phyloP scores from a whole-genome alignment of 345 rosid species.

The Raphanus sativus region DNA sequence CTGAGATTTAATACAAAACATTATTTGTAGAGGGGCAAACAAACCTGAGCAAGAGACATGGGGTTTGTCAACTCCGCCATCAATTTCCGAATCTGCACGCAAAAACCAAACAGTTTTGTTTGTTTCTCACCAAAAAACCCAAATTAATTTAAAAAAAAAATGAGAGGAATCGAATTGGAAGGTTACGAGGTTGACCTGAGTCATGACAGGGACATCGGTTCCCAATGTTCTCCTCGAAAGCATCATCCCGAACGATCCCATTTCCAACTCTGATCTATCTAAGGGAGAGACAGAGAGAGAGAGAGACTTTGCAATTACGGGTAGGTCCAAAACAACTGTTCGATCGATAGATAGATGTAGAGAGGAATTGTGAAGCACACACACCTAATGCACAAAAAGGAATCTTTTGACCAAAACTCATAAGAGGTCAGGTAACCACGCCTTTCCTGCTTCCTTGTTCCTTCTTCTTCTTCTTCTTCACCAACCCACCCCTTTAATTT shows the following conservation, averaged over 20 bases:
- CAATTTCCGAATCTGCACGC: conserved; percentile 77
- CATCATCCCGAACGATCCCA: conserved; percentile 74
- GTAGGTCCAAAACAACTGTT: neutral
- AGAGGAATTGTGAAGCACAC: neutral
- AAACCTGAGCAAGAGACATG: conserved; percentile 91
- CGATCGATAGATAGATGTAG: neutral
- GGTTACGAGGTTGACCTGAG: conserved; percentile 51
- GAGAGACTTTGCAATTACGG: too few species aligned
- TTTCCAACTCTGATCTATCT: conserved; percentile 15
- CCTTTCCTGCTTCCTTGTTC: neutral
- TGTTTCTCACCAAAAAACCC: conserved; percentile 5
- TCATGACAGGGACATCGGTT: conserved; percentile 87
- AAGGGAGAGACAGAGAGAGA: too few species aligned
- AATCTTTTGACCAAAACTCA: too few species aligned
- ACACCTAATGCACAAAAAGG: neutral
- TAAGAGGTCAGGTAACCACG: neutral
- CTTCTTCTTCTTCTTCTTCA: neutral
- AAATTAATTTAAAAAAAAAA: neutral
- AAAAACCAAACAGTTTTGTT: conserved; percentile 13
- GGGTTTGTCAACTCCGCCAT: conserved; percentile 62
- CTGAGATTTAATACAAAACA: neutral
- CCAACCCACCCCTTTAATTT: neutral
- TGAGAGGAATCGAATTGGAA: neutral
- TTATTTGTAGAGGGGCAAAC: conserved; percentile 8
- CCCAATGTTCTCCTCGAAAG: conserved; percentile 82